Evolutionary conservation across 2,329 filamentous ascomycete species (phyloP).

Genomic region (Thielaviopsis euricoi): DNA sequence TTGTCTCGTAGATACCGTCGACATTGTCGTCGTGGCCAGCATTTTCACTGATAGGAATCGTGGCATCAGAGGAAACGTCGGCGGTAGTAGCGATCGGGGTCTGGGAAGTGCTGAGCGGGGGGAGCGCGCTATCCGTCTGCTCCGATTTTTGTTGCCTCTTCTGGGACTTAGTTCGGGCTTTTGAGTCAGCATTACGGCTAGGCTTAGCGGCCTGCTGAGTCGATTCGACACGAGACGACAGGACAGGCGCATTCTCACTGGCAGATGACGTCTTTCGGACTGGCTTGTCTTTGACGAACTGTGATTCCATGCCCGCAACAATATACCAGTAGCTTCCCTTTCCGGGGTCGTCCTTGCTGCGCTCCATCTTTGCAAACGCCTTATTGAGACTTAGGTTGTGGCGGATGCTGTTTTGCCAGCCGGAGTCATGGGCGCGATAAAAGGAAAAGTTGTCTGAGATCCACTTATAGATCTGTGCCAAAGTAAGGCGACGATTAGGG

Average conservation of each 20-base stretch:
- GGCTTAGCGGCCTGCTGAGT: constrained; percentile 13
- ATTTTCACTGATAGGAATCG: constrained; percentile 54
- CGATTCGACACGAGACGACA: constrained; percentile 36
- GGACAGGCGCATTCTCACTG: constrained; percentile 41
- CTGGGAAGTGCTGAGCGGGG: constrained; percentile 24
- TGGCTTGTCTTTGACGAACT: constrained; percentile 80
- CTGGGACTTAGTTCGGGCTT: constrained; percentile 21
- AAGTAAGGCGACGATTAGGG: constrained; percentile 64
- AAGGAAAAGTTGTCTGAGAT: constrained; percentile 90
- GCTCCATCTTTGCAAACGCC: constrained; percentile 86
- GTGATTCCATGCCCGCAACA: constrained; percentile 70
- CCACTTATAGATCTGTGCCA: constrained; percentile 98
- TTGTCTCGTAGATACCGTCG: constrained; percentile 26
- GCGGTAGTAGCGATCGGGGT: constrained; percentile 23
- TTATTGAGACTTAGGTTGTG: constrained; percentile 97
- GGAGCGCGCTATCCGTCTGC: constrained; percentile 16
- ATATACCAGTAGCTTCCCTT: constrained; percentile 98
- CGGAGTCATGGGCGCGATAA: constrained; percentile 68
- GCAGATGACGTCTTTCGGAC: constrained; percentile 38
- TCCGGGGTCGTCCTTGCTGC: constrained; percentile 90
- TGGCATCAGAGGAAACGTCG: constrained; percentile 63
- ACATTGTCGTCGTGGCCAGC: constrained; percentile 34
- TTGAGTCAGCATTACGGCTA: constrained; percentile 21
- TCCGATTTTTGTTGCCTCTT: constrained; percentile 4
- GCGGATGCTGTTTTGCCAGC: constrained; percentile 98